A percentile compares a stretch with the other conserved stretches of the same genome.
Conservation (phyloP, 805 yeast species). For the Myxozyma melibiosi region DNA sequence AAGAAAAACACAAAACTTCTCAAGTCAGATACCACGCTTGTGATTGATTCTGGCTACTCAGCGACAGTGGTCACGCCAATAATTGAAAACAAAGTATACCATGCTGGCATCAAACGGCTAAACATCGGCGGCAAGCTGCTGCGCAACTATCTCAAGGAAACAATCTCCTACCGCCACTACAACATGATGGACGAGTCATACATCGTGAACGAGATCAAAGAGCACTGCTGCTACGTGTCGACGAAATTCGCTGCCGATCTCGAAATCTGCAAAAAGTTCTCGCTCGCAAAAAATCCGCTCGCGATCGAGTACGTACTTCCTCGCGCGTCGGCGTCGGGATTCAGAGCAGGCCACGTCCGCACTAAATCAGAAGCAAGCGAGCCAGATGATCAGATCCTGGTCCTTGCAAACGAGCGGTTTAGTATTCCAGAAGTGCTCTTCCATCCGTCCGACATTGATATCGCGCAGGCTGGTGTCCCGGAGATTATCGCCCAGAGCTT, state of each 20-base stretch:
- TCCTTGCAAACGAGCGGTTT: conserved; percentile 81
- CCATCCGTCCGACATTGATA: conserved; percentile 79
- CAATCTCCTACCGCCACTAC: conserved; percentile 86
- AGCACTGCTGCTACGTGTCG: conserved; percentile 71
- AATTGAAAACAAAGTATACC: conserved; percentile 66
- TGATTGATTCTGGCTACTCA: conserved; percentile 85
- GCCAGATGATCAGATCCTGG: conserved; percentile 56
- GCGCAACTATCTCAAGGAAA: conserved; percentile 80
- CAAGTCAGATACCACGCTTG: conserved; percentile 63
- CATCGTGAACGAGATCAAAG: conserved; percentile 82
- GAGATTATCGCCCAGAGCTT: conserved; percentile 70
- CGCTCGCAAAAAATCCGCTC: conserved; percentile 20
- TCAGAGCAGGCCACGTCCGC: conserved; percentile 63
- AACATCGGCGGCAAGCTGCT: conserved; percentile 86
- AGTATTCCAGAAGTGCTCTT: conserved; percentile 83
- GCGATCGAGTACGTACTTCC: conserved; percentile 53
- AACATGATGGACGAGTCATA: conserved; percentile 90
- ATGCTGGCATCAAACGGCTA: conserved; percentile 71
- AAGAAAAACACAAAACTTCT: not conserved
- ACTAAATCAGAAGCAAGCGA: conserved; percentile 36
- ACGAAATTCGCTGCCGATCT: conserved; percentile 55
- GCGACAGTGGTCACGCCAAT: conserved; percentile 88
- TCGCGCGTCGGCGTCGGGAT: conserved; percentile 60
- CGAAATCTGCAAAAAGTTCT: conserved; percentile 34
- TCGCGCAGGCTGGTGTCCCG: conserved; percentile 77